Evolutionary conservation across 345 rosid species (phyloP).

Genomic region (Eucalyptus tenuipes): DNA sequence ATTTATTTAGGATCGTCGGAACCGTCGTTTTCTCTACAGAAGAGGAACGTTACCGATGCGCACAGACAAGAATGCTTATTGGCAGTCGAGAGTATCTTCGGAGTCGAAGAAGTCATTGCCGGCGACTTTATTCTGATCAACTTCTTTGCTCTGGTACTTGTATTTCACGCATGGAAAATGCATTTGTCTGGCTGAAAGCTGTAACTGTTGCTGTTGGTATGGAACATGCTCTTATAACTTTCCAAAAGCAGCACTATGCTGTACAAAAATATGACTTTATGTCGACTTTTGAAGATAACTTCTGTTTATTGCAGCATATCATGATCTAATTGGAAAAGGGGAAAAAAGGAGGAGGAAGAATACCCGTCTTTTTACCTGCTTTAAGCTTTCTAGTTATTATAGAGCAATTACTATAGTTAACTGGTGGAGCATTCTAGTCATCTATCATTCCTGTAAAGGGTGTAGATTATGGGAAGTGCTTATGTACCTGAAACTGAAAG

Average conservation of each 20-base stretch:
- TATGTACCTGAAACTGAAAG: not conserved
- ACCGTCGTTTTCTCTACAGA: slow-evolving; percentile 16
- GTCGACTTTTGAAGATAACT: not conserved
- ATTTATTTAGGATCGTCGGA: slow-evolving; percentile 12
- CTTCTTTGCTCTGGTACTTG: slow-evolving; percentile 76
- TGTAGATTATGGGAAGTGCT: not conserved
- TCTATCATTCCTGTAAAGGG: not conserved
- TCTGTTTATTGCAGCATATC: not conserved
- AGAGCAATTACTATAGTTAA: not conserved
- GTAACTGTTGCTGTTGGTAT: not conserved
- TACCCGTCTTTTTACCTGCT: not conserved
- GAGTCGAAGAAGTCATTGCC: slow-evolving; percentile 26
- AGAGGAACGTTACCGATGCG: slow-evolving; percentile 18
- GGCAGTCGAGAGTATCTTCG: slow-evolving; percentile 42
- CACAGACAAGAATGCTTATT: slow-evolving; percentile 63
- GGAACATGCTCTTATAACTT: not conserved
- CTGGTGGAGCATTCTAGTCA: not conserved
- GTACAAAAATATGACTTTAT: accelerated
- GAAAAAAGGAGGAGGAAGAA: not conserved
- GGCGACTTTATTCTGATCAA: slow-evolving; percentile 70
- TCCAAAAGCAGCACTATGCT: not conserved
- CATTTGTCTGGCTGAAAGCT: not conserved
- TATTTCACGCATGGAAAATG: not conserved
- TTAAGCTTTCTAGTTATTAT: not conserved
- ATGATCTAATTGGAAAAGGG: not conserved